phyloP scores from a whole-genome alignment of 2,329 filamentous ascomycete genomes.

The Calonectria pseudoturangicola region DNA sequence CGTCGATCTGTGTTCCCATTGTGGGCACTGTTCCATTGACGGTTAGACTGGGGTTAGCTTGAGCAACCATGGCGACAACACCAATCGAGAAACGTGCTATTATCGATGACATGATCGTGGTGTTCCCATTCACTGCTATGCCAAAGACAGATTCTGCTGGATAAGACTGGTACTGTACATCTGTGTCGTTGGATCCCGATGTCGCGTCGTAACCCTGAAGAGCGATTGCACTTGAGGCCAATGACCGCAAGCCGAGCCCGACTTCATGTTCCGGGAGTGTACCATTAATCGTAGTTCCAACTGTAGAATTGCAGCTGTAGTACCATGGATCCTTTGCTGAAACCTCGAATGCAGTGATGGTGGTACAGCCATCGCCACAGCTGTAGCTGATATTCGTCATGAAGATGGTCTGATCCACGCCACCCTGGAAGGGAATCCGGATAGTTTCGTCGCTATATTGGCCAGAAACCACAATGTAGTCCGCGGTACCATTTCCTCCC shows the following conservation, averaged over 20 bases:
- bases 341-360: conserved; percentile 13
- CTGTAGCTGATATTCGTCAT: not conserved
- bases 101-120: not conserved
- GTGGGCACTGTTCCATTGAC: conserved; percentile 5
- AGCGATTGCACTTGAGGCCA: not conserved
- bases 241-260: not conserved
- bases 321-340: not conserved
- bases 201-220: conserved; percentile 16
- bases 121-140: not conserved
- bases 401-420: conserved; percentile 5
- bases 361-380: not conserved
- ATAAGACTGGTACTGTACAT: conserved; percentile 2
- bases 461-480: not conserved
- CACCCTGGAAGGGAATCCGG: conserved; percentile 2
- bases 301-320: conserved; percentile 1
- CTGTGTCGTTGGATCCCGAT: not conserved
- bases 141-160: conserved; percentile 9
- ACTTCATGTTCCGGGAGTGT: not conserved
- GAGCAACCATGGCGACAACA: not conserved
- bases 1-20: conserved; percentile 17
- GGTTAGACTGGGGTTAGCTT: not conserved
- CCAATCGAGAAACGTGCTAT: conserved; percentile 6
- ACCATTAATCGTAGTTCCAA: not conserved
- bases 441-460: not conserved
- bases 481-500: conserved; percentile 11